These are phyloP conservation scores for Pisolithus orientalis DNA, from an alignment of 768 basidiomycete species.

Conservation along the genomic window DNA sequence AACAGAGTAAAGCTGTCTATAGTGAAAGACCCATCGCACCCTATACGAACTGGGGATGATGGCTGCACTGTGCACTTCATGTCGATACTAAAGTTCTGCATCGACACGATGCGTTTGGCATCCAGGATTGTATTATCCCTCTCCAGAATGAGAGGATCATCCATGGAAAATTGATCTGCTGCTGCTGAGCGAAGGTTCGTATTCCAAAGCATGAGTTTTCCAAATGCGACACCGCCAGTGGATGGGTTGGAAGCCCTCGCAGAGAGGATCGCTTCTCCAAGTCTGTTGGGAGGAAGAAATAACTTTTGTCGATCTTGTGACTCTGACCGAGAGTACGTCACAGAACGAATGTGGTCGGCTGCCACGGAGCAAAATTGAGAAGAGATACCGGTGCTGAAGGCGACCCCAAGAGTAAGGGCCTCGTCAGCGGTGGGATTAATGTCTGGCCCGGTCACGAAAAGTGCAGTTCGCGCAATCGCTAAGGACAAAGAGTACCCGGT, in stretches of 20 bases:
- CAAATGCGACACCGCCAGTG: constrained; percentile 34
- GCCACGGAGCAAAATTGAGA: constrained; percentile 49
- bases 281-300: constrained; percentile 45
- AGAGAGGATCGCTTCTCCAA: constrained; percentile 39
- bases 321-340: constrained; percentile 22
- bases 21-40: constrained; percentile 39
- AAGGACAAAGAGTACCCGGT: constrained; percentile 50
- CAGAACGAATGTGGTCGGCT: constrained; percentile 10
- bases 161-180: constrained; percentile 60
- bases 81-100: constrained; percentile 30
- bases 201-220: constrained; percentile 41
- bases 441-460: constrained; percentile 74
- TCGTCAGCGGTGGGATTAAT: constrained; percentile 66
- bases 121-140: constrained; percentile 41
- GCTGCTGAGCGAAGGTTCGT: constrained; percentile 54
- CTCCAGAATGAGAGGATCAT: constrained; percentile 56
- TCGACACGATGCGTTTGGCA: constrained; percentile 37
- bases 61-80: constrained; percentile 14
- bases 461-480: constrained; percentile 53
- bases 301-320: constrained; percentile 48
- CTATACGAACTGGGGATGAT: constrained; percentile 7
- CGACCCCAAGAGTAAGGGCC: constrained; percentile 64
- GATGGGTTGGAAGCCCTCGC: constrained; percentile 30
- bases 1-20: constrained; percentile 47
- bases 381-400: constrained; percentile 47